A percentile compares a stretch with the other conserved stretches of the same genome.
These are phyloP conservation scores for Pichia sp. DNA, from an alignment of 1,139 yeast species.

Conservation along the genomic window DNA sequence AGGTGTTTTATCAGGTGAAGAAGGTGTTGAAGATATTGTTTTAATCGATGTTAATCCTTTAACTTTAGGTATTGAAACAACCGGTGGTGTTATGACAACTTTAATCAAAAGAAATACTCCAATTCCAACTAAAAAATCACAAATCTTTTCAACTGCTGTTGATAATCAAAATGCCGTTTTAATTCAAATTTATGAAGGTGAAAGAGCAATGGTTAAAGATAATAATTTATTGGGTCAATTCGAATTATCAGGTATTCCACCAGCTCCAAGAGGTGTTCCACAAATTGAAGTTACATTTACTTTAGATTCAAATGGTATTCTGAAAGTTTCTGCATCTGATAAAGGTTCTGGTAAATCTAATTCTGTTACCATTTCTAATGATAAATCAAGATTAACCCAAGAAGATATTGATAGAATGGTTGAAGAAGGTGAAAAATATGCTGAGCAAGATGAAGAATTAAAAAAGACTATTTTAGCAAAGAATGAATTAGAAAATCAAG, in stretches of 20 bases:
- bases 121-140: conserved; percentile 94
- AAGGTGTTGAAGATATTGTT: conserved; percentile 73
- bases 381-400: conserved; percentile 89
- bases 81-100: conserved; percentile 98
- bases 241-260: conserved; percentile 92
- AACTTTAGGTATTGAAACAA: conserved; percentile 93
- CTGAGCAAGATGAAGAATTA: conserved; percentile 53
- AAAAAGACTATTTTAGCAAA: conserved; percentile 61
- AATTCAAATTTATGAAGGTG: conserved; percentile 96
- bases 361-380: conserved; percentile 91
- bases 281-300: conserved; percentile 95
- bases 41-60: conserved; percentile 90
- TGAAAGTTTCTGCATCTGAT: conserved; percentile 89
- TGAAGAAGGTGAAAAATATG: conserved; percentile 57
- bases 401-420: conserved; percentile 62
- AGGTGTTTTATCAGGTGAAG: conserved; percentile 87
- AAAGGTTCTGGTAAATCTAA: conserved; percentile 96
- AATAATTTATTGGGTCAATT: conserved; percentile 94
- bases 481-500: conserved; percentile 84
- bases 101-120: conserved; percentile 95
- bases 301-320: conserved; percentile 90
- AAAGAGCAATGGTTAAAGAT: conserved; percentile 92
- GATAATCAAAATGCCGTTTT: conserved; percentile 96
- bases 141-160: conserved; percentile 93
- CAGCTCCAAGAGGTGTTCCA: conserved; percentile 98